A percentile compares a stretch with the other conserved stretches of the same genome.
These are phyloP conservation scores for Desmodesmus armatus DNA, from an alignment of 139 green algal genomes.

Conservation along the genomic window DNA sequence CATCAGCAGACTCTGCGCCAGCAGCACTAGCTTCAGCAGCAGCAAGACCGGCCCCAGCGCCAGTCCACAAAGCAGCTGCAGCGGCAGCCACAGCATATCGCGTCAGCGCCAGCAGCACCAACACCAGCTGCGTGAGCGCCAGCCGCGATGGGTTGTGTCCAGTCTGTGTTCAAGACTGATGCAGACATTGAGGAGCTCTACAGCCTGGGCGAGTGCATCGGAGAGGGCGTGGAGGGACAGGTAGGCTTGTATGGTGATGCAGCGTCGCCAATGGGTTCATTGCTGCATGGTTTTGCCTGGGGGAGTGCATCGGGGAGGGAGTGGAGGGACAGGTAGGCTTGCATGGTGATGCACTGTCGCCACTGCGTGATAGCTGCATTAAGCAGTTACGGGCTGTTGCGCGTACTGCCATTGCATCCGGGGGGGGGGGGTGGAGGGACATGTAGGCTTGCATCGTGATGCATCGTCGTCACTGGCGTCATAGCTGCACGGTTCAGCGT, in stretches of 20 bases:
- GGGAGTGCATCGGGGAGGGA: constrained; percentile 18
- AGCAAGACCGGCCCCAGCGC: too few relatives aligned
- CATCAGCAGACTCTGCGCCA: too few relatives aligned
- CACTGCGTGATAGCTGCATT: too few relatives aligned
- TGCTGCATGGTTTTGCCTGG: constrained; percentile 4
- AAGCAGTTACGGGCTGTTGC: too few relatives aligned
- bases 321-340: constrained; percentile 46
- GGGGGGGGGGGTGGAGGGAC: constrained; percentile 37
- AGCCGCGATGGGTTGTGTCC: constrained; percentile 35
- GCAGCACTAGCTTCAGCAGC: too few relatives aligned
- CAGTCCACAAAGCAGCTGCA: neutral
- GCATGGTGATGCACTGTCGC: too few relatives aligned
- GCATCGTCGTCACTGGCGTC: too few relatives aligned
- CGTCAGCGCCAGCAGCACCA: neutral
- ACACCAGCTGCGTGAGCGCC: too few relatives aligned
- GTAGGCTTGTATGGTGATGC: too few relatives aligned
- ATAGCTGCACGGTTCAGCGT: constrained; percentile 17
- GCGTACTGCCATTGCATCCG: constrained; percentile 20
- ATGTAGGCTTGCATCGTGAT: too few relatives aligned
- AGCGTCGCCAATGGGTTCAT: constrained; percentile 33
- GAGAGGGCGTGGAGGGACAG: constrained; percentile 39
- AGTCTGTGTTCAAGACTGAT: constrained; percentile 30
- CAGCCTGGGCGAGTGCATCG: constrained; percentile 12
- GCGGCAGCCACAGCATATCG: too few relatives aligned
- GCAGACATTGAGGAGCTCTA: constrained; percentile 28